Evolutionary conservation across 2,329 filamentous ascomycete genomes (phyloP).

Genomic region (Setomelanomma holmii): DNA sequence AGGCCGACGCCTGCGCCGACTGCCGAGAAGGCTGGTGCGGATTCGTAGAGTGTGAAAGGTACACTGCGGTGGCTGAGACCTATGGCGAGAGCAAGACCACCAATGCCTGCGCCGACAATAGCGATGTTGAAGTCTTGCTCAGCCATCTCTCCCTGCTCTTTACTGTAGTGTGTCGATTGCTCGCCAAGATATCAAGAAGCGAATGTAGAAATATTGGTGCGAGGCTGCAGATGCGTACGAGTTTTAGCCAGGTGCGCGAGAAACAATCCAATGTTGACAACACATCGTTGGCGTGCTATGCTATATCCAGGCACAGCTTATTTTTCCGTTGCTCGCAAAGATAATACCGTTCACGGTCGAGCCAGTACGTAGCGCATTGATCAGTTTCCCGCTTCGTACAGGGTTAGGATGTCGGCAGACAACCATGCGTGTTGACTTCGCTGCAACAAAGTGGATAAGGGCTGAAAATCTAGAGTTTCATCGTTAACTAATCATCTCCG

Average conservation of each 20-base stretch:
- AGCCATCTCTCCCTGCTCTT: not conserved
- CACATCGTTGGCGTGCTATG: not conserved
- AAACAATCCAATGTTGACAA: too few species aligned
- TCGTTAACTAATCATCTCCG: not conserved
- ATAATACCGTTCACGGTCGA: not conserved
- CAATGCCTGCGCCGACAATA: constrained; percentile 38
- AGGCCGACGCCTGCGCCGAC: constrained; percentile 43
- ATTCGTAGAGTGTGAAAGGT: constrained; percentile 38
- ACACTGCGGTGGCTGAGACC: constrained; percentile 28
- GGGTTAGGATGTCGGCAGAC: constrained; percentile 1
- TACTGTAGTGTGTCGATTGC: not conserved
- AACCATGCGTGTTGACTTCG: not conserved
- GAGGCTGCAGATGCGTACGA: not conserved
- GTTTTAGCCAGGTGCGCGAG: too few species aligned
- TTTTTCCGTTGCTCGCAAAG: not conserved
- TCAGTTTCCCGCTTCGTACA: not conserved
- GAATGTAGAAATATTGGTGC: not conserved
- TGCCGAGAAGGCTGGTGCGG: constrained; percentile 27
- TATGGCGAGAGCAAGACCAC: constrained; percentile 35
- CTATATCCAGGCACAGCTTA: constrained; percentile 1
- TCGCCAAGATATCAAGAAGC: not conserved
- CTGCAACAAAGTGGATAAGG: constrained; percentile 1
- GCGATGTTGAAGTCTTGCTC: constrained; percentile 12
- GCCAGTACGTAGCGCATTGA: not conserved
- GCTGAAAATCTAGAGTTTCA: not conserved